Conservation (phyloP, 2,329 filamentous ascomycete species). For the Shiraia sp. region DNA sequence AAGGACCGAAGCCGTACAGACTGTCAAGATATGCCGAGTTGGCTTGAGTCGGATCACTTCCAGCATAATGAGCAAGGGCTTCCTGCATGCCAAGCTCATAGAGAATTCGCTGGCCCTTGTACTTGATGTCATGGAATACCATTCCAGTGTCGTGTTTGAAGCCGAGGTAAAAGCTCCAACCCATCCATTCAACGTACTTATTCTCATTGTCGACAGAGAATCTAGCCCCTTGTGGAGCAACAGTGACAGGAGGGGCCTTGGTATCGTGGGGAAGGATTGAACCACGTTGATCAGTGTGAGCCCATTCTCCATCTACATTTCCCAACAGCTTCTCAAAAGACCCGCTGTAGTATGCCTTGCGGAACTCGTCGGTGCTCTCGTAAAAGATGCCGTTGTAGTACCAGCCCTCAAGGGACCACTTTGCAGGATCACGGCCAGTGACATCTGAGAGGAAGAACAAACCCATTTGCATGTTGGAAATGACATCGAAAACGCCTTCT, state of each 20-base stretch:
- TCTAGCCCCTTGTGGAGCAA: conserved; percentile 48
- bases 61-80: conserved; percentile 56
- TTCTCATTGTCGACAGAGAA: conserved; percentile 47
- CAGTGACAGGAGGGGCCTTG: conserved; percentile 55
- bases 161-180: conserved; percentile 55
- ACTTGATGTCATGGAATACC: conserved; percentile 54
- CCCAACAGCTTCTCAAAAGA: conserved; percentile 52
- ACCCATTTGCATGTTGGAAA: conserved; percentile 50
- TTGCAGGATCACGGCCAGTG: conserved; percentile 54
- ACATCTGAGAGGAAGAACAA: conserved; percentile 49
- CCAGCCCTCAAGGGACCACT: conserved; percentile 58
- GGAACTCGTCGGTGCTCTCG: conserved; percentile 52
- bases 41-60: conserved; percentile 48
- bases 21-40: conserved; percentile 53
- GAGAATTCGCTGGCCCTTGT: conserved; percentile 56
- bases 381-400: conserved; percentile 60
- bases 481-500: conserved; percentile 46
- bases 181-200: conserved; percentile 55
- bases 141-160: conserved; percentile 55
- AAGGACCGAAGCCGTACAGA: conserved; percentile 54
- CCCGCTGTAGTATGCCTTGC: conserved; percentile 46
- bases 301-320: conserved; percentile 54
- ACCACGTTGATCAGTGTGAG: conserved; percentile 46
- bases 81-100: conserved; percentile 58
- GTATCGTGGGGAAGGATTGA: conserved; percentile 51